Evolutionary conservation across 106 monocot genomes (phyloP).

Genomic region (Chionographis japonica): DNA sequence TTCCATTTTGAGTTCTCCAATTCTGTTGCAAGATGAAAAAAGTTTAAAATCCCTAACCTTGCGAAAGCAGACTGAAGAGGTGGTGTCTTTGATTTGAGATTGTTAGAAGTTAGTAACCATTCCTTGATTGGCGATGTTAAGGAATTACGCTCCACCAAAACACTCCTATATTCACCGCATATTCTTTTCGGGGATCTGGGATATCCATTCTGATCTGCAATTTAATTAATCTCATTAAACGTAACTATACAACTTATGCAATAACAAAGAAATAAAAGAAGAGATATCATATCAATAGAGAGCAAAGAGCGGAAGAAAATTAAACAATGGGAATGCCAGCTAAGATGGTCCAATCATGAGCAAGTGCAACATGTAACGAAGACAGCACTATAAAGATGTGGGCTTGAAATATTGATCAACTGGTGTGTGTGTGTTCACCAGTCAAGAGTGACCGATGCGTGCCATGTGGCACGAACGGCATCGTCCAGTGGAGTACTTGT

Average conservation of each 20-base stretch:
- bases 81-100: conserved; percentile 62
- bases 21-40: background rate
- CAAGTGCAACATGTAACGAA: no score
- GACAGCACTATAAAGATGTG: no score
- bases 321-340: no score
- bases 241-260: background rate
- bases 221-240: background rate
- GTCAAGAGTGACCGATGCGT: no score
- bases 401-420: no score
- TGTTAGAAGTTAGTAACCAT: conserved; percentile 23
- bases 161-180: conserved; percentile 54
- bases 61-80: conserved; percentile 95
- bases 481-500: no score
- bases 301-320: no score
- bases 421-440: no score
- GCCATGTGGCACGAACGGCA: no score
- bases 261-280: background rate
- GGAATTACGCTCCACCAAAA: conserved; percentile 65
- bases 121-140: conserved; percentile 89
- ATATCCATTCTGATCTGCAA: conserved; percentile 61
- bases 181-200: conserved; percentile 61
- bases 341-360: no score
- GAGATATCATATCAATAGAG: no score
- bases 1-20: background rate
- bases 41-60: conserved; percentile 35